Evolutionary conservation across 2,329 filamentous ascomycete genomes (phyloP).

Genomic region (Fusarium stilboides): DNA sequence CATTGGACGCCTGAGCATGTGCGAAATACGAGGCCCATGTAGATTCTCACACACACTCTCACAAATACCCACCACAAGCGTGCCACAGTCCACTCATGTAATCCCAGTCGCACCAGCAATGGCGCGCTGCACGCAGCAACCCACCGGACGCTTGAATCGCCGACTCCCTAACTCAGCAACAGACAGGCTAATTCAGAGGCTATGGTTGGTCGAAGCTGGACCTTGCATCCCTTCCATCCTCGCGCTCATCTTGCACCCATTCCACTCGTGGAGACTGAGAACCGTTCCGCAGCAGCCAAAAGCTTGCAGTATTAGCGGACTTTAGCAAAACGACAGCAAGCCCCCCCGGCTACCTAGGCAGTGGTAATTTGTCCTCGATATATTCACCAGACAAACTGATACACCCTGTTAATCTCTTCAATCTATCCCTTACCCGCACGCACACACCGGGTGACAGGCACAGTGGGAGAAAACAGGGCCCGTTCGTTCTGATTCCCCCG

Average conservation of each 20-base stretch:
- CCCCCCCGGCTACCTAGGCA: slow-evolving; percentile 9
- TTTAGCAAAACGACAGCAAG: slow-evolving; percentile 14
- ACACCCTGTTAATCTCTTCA: slow-evolving; percentile 22
- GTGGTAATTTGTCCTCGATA: slow-evolving; percentile 6
- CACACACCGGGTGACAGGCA: slow-evolving; percentile 11
- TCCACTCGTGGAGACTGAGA: slow-evolving; percentile 43
- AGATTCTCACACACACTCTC: slow-evolving; percentile 36
- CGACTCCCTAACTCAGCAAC: slow-evolving; percentile 51
- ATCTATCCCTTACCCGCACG: slow-evolving; percentile 27
- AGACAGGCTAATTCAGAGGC: slow-evolving; percentile 40
- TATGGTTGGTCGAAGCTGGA: slow-evolving; percentile 44
- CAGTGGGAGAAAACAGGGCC: slow-evolving; percentile 31
- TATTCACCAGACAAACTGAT: slow-evolving; percentile 5
- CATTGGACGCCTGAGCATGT: slow-evolving; percentile 15
- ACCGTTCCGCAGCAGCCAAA: slow-evolving; percentile 35
- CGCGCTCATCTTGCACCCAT: slow-evolving; percentile 44
- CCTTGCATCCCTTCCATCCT: slow-evolving; percentile 43
- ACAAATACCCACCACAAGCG: slow-evolving; percentile 37
- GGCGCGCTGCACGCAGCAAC: slow-evolving; percentile 43
- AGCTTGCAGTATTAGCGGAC: slow-evolving; percentile 25
- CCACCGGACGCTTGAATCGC: slow-evolving; percentile 45
- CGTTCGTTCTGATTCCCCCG: slow-evolving; percentile 33
- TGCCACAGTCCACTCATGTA: slow-evolving; percentile 44
- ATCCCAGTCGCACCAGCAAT: slow-evolving; percentile 47
- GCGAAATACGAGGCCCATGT: slow-evolving; percentile 19